Evolutionary conservation across 2,329 filamentous ascomycete genomes (phyloP).

Genomic region (Chrysoporthe cubensis): DNA sequence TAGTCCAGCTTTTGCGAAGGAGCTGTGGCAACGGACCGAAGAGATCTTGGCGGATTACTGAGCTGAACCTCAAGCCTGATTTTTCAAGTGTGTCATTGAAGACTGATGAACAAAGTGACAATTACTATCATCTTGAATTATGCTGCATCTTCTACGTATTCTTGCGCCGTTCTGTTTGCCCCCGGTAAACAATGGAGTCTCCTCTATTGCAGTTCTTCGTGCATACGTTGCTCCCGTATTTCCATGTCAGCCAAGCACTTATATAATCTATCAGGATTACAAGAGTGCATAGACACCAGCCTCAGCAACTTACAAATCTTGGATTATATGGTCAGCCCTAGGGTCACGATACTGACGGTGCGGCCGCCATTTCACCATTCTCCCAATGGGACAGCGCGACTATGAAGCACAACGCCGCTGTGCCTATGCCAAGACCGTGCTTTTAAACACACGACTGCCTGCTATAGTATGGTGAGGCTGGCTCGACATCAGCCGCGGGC

Average conservation of each 20-base stretch:
- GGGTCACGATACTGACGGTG: not conserved
- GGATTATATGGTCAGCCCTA: not conserved
- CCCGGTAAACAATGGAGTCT: not conserved
- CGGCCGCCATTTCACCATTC: not conserved
- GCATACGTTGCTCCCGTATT: not conserved
- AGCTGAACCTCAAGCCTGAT: not conserved
- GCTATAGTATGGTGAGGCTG: not conserved
- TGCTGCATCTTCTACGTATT: not conserved
- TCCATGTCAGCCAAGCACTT: not conserved
- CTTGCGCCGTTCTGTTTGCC: too few species aligned
- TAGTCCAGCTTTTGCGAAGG: conserved; percentile 36
- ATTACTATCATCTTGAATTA: not conserved
- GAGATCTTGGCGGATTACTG: conserved; percentile 34
- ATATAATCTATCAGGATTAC: not conserved
- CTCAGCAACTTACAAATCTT: conserved; percentile 5
- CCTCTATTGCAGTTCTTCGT: not conserved
- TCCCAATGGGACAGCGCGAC: not conserved
- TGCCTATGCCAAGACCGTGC: not conserved
- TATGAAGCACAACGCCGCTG: not conserved
- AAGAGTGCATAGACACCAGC: not conserved
- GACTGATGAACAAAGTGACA: not conserved
- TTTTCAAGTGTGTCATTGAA: not conserved
- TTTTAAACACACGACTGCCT: not conserved
- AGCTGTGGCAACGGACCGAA: conserved; percentile 43
- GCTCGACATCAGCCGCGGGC: conserved; percentile 16